Conservation (phyloP, 1,139 yeast species). For the Geotrichum citri-aurantii region DNA sequence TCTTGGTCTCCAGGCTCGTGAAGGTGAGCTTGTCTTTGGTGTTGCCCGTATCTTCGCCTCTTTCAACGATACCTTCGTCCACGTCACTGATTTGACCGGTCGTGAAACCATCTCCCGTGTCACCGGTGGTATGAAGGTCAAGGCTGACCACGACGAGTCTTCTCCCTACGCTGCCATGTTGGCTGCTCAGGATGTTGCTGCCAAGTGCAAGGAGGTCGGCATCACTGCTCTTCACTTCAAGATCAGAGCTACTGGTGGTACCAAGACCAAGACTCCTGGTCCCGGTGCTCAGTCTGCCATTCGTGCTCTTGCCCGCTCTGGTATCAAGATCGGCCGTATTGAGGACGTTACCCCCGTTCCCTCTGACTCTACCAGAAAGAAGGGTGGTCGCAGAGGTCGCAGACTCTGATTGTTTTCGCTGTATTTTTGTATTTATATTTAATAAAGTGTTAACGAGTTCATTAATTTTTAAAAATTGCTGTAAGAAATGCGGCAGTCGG, state of each 20-base stretch:
- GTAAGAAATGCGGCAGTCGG: background rate
- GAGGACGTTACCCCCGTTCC: constrained; percentile 99
- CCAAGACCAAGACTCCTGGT: constrained; percentile 99
- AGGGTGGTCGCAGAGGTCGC: constrained; percentile 99
- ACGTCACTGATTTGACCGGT: constrained; percentile 99
- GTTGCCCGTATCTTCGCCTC: constrained; percentile 99
- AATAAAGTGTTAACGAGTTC: background rate
- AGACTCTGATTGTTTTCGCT: constrained; percentile 63
- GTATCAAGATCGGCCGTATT: constrained; percentile 99
- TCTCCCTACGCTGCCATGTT: constrained; percentile 99
- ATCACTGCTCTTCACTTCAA: constrained; percentile 99
- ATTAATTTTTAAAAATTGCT: constrained; percentile 1
- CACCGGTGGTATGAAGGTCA: constrained; percentile 99
- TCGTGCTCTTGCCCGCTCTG: constrained; percentile 99
- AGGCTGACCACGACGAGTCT: constrained; percentile 99
- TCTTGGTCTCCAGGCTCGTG: constrained; percentile 83
- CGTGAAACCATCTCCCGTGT: constrained; percentile 99
- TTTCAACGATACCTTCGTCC: constrained; percentile 99
- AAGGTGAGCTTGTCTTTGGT: constrained; percentile 98
- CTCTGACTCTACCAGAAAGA: constrained; percentile 99
- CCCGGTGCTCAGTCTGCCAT: constrained; percentile 99
- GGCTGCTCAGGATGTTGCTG: constrained; percentile 99
- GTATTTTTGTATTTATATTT: constrained; percentile 2
- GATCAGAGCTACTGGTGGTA: constrained; percentile 99
- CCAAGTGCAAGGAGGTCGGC: constrained; percentile 98